These are phyloP conservation scores for Leptographium radiaticola DNA, from an alignment of 2,329 filamentous ascomycete genomes.

Conservation along the genomic window DNA sequence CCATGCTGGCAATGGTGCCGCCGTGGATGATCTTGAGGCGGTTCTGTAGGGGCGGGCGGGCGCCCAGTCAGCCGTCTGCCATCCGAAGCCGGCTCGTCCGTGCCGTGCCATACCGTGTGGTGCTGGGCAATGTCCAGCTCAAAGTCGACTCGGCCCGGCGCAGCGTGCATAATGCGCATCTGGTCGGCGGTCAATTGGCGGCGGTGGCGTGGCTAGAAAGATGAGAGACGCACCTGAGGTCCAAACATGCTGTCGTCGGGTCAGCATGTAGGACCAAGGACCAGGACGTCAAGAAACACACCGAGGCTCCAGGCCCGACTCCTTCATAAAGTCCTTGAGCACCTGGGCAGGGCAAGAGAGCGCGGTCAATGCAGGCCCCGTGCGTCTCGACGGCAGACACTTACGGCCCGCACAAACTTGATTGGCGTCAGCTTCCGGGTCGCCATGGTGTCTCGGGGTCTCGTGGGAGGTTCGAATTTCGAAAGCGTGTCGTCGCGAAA, in stretches of 20 bases:
- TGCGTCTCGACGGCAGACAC: neutral
- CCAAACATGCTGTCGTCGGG: constrained; percentile 23
- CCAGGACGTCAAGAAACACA: constrained; percentile 30
- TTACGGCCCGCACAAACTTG: constrained; percentile 20
- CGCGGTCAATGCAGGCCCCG: neutral
- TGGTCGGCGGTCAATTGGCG: constrained; percentile 21
- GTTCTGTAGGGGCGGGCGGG: constrained; percentile 52
- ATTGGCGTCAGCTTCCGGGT: constrained; percentile 16
- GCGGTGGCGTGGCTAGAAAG: neutral
- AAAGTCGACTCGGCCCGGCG: constrained; percentile 58
- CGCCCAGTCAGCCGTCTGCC: too few species aligned
- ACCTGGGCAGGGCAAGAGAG: constrained; percentile 53
- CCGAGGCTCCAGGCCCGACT: constrained; percentile 83
- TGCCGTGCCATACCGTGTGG: constrained; percentile 47
- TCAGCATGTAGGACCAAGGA: neutral
- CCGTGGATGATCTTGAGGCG: constrained; percentile 65
- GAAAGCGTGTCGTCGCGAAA: neutral
- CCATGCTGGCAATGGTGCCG: constrained; percentile 66
- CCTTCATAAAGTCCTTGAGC: constrained; percentile 70
- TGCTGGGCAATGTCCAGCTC: constrained; percentile 62
- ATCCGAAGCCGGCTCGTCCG: neutral
- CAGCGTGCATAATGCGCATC: constrained; percentile 54
- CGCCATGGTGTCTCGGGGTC: constrained; percentile 15
- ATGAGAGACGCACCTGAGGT: constrained; percentile 20
- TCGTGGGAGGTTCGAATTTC: neutral